These are phyloP conservation scores for Westerdykella ornata DNA, from an alignment of 2,329 filamentous ascomycete genomes.

Conservation along the genomic window DNA sequence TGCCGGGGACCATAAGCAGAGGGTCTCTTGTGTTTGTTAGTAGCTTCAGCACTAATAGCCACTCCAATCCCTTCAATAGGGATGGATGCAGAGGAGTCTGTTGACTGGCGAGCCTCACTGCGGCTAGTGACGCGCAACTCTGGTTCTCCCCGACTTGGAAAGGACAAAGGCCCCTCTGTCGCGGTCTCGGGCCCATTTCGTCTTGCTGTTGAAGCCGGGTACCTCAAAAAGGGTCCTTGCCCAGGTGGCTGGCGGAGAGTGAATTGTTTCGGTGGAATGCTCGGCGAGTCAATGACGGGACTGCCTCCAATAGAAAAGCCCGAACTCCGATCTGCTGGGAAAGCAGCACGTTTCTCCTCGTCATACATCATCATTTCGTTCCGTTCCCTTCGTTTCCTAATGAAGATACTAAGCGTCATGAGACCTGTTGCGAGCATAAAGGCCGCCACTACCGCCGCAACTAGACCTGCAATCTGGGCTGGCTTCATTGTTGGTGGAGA, in stretches of 20 bases:
- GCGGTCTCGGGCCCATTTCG: background rate
- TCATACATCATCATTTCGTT: slow-evolving; percentile 11
- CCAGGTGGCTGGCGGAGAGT: background rate
- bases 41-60: slow-evolving; percentile 33
- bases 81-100: slow-evolving; percentile 6
- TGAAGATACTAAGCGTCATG: slow-evolving; percentile 34
- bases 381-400: slow-evolving; percentile 30
- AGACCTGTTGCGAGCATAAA: slow-evolving; percentile 35
- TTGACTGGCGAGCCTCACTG: background rate
- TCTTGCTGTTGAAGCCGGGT: background rate
- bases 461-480: slow-evolving; percentile 36
- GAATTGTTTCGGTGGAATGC: slow-evolving; percentile 8
- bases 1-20: slow-evolving; percentile 1
- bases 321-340: background rate
- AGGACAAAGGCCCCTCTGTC: background rate
- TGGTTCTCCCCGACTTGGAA: no score
- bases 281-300: background rate
- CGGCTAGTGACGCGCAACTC: no score
- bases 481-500: slow-evolving; percentile 26
- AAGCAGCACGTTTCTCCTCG: slow-evolving; percentile 3
- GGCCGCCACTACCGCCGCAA: slow-evolving; percentile 33
- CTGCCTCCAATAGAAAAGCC: background rate
- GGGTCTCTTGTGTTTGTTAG: slow-evolving; percentile 16
- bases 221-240: background rate
- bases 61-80: slow-evolving; percentile 33